phyloP scores from a whole-genome alignment of 2,329 filamentous ascomycete species.

The Cryphonectria parasitica region DNA sequence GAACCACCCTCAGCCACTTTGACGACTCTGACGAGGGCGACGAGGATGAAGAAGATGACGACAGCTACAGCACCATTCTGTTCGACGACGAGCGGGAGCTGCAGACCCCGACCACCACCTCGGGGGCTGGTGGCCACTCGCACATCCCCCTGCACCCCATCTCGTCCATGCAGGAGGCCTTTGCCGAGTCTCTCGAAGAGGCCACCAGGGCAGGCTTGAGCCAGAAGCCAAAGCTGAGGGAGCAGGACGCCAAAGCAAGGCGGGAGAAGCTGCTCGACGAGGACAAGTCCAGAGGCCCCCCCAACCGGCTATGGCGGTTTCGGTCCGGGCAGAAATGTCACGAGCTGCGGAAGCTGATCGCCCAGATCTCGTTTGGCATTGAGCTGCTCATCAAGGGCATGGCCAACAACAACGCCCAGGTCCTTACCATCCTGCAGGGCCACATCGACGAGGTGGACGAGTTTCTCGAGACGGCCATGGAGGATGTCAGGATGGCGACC shows the following conservation, averaged over 20 bases:
- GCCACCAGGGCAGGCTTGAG: conserved; percentile 56
- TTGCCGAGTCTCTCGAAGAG: conserved; percentile 80
- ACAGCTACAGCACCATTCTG: neutral
- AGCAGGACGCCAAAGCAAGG: conserved; percentile 62
- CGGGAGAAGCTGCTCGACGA: conserved; percentile 71
- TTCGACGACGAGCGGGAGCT: conserved; percentile 15
- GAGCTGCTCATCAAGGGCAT: conserved; percentile 83
- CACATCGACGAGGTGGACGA: conserved; percentile 95
- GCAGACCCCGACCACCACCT: conserved; percentile 15
- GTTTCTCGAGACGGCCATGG: conserved; percentile 83
- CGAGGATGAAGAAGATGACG: neutral
- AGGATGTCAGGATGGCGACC: conserved; percentile 80
- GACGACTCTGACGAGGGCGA: conserved; percentile 24
- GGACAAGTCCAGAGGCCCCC: conserved; percentile 69
- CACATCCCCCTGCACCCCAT: conserved; percentile 66
- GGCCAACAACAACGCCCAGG: conserved; percentile 86
- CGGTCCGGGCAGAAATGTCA: conserved; percentile 78
- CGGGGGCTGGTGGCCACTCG: conserved; percentile 10
- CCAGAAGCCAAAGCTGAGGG: conserved; percentile 56
- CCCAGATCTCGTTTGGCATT: conserved; percentile 92
- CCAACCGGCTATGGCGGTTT: conserved; percentile 76
- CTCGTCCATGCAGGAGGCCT: conserved; percentile 75
- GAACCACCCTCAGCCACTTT: conserved; percentile 29
- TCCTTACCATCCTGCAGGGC: conserved; percentile 84
- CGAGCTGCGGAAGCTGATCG: conserved; percentile 85